These are phyloP conservation scores for Blastobotrys arbuscula DNA, from an alignment of 1,139 yeast species.

Conservation along the genomic window DNA sequence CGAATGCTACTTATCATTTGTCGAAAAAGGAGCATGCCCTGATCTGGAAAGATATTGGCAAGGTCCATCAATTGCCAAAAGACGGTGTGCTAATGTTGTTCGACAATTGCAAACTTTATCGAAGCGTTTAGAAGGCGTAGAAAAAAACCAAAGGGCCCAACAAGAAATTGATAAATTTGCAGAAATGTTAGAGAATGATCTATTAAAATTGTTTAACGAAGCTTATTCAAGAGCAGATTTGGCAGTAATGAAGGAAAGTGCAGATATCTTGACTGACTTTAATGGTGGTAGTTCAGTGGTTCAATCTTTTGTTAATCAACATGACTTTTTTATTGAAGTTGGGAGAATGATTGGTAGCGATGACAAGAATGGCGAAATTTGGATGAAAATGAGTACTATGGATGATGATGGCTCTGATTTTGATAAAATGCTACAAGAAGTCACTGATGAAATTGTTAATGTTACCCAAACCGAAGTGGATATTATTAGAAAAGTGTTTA, in stretches of 20 bases:
- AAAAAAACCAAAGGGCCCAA: slow-evolving; percentile 35
- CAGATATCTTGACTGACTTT: slow-evolving; percentile 70
- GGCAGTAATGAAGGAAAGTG: slow-evolving; percentile 70
- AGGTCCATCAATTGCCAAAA: slow-evolving; percentile 44
- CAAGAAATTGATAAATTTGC: slow-evolving; percentile 63
- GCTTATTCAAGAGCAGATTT: slow-evolving; percentile 51
- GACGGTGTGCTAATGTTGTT: slow-evolving; percentile 65
- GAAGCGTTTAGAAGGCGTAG: slow-evolving; percentile 39
- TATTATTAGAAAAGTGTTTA: slow-evolving; percentile 67
- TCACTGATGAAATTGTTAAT: slow-evolving; percentile 40
- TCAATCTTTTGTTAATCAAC: slow-evolving; percentile 76
- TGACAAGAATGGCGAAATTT: slow-evolving; percentile 36
- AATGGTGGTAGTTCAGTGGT: slow-evolving; percentile 84
- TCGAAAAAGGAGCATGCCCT: slow-evolving; percentile 54
- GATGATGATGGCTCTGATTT: slow-evolving; percentile 37
- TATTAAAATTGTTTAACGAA: slow-evolving; percentile 36
- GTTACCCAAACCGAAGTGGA: slow-evolving; percentile 66
- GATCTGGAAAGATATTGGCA: slow-evolving; percentile 40
- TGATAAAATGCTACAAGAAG: slow-evolving; percentile 37
- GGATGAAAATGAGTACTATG: slow-evolving; percentile 47
- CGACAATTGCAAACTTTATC: slow-evolving; percentile 61
- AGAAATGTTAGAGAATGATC: slow-evolving; percentile 64
- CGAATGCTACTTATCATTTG: slow-evolving; percentile 71
- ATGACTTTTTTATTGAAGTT: slow-evolving; percentile 58
- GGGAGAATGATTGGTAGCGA: slow-evolving; percentile 37